phyloP scores from a whole-genome alignment of 1,139 yeast species.

The Candida glucosophila region DNA sequence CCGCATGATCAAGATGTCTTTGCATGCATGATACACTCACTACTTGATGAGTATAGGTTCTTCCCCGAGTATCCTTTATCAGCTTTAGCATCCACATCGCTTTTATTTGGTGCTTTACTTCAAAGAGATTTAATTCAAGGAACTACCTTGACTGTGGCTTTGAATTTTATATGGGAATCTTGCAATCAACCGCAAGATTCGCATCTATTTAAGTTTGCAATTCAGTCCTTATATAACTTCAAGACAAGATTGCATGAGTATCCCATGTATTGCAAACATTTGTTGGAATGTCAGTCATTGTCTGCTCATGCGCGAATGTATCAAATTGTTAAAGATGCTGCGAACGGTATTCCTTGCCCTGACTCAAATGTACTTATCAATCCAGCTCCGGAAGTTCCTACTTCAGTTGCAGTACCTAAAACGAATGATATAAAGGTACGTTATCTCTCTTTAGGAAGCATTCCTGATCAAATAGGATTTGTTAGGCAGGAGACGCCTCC shows the following conservation, averaged over 20 bases:
- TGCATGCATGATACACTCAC: slow-evolving; percentile 95
- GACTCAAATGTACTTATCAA: slow-evolving; percentile 22
- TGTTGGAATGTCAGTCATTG: slow-evolving; percentile 71
- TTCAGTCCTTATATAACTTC: slow-evolving; percentile 89
- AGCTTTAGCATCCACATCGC: slow-evolving; percentile 92
- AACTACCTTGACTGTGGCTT: slow-evolving; percentile 81
- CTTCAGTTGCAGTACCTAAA: slow-evolving; percentile 9
- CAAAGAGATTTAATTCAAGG: slow-evolving; percentile 83
- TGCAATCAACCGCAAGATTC: slow-evolving; percentile 84
- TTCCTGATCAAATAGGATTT: slow-evolving; percentile 22
- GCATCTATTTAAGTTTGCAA: slow-evolving; percentile 92
- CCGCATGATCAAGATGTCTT: slow-evolving; percentile 95
- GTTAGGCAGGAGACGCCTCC: slow-evolving; percentile 59
- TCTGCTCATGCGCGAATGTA: slow-evolving; percentile 77
- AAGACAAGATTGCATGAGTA: slow-evolving; percentile 78
- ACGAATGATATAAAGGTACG: slow-evolving; percentile 18
- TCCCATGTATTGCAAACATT: slow-evolving; percentile 79
- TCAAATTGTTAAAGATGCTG: slow-evolving; percentile 59
- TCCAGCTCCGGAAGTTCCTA: slow-evolving; percentile 8
- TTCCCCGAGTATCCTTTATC: slow-evolving; percentile 92
- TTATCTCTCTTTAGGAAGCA: slow-evolving; percentile 34
- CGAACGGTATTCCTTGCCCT: slow-evolving; percentile 36
- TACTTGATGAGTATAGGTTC: slow-evolving; percentile 88
- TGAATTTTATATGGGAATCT: slow-evolving; percentile 80
- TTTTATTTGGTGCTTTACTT: slow-evolving; percentile 85